Evolutionary conservation across 768 basidiomycete genomes (phyloP), one percentile per base, ranked within the genome.

Genomic region (Termitomyces heimii): DNA sequence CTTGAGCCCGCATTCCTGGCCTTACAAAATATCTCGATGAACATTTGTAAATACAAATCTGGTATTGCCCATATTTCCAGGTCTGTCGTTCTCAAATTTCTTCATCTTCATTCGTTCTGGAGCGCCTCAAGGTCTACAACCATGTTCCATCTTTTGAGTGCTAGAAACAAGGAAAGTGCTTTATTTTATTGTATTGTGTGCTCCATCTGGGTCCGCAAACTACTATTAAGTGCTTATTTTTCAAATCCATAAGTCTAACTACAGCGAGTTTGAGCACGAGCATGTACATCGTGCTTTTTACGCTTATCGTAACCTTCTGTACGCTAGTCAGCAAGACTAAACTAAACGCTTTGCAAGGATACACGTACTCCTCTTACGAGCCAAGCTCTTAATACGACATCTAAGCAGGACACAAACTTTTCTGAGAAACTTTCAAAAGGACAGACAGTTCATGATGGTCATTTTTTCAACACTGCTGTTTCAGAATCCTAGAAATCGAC

Each of bases 21-120:
- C 49, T n/a, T 70, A 68, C 68, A 18, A 58, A 62, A 16, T 67
- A 66, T 46, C 68, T 66, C 6, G 46, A 43, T 70, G 52, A 64
- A 39, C n/a, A 55, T 67, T 68, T 0, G 62, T 61, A 47, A 69
- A 66, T 42, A 64, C 65, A 10, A 61, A 63, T 35, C 53, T 70
- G 3, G 45, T 57, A 12, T 67, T 66, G 43, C 60, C 62, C 60
- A 9, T 48, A 46, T 8, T 68, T 66, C 32, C 58, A 63, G n/a
- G 66, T 68, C 32, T 26, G 61, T 58, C 29, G 14, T 37, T 44
- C 29, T 28, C 44, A 32, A 37, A 6, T 5, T 9, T 47, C 10
- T 16, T 26, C 5, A 20, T 39, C 10, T 16, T 26, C 5, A 20
- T 39, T 18, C 31, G 39, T 3, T 26, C 31, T 42, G 16, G 42